phyloP scores from a whole-genome alignment of 78 protist species.

The Dictyostelium brefeldianum region DNA sequence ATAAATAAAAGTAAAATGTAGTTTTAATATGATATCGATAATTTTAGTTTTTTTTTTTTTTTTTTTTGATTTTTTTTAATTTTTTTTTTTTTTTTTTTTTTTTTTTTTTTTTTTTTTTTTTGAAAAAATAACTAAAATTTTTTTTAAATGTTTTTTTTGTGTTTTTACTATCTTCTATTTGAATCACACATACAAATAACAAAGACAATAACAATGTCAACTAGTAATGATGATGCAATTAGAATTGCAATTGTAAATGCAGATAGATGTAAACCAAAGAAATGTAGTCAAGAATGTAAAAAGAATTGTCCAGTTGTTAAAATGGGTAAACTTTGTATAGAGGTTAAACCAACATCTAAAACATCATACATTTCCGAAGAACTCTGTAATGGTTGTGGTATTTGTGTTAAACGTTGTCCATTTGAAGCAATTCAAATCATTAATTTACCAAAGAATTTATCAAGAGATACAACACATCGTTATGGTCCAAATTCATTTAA shows the following conservation, averaged over 20 bases:
- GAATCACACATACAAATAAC: too few relatives aligned
- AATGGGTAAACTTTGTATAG: constrained; percentile 98
- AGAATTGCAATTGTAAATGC: constrained; percentile 98
- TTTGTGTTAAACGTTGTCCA: constrained; percentile 99
- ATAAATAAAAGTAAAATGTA: too few relatives aligned
- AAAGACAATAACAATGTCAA: too few relatives aligned
- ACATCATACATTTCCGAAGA: constrained; percentile 96
- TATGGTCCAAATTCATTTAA: constrained; percentile 99
- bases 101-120: too few relatives aligned
- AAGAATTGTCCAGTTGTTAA: constrained; percentile 98
- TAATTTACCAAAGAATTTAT: constrained; percentile 98
- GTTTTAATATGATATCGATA: too few relatives aligned
- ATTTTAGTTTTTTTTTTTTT: too few relatives aligned
- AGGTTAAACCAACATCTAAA: constrained; percentile 93
- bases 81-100: too few relatives aligned
- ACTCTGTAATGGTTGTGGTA: constrained; percentile 99
- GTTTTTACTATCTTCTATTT: too few relatives aligned
- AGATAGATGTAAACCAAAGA: constrained; percentile 99
- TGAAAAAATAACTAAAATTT: too few relatives aligned
- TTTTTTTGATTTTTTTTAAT: too few relatives aligned
- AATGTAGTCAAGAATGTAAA: constrained; percentile 98
- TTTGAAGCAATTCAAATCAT: constrained; percentile 99
- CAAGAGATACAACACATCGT: constrained; percentile 96
- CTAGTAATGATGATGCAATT: constrained; percentile 83
- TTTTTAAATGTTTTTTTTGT: too few relatives aligned